These are phyloP conservation scores for Metschnikowia aberdeeniae DNA, from an alignment of 805 yeast genomes.

Conservation along the genomic window DNA sequence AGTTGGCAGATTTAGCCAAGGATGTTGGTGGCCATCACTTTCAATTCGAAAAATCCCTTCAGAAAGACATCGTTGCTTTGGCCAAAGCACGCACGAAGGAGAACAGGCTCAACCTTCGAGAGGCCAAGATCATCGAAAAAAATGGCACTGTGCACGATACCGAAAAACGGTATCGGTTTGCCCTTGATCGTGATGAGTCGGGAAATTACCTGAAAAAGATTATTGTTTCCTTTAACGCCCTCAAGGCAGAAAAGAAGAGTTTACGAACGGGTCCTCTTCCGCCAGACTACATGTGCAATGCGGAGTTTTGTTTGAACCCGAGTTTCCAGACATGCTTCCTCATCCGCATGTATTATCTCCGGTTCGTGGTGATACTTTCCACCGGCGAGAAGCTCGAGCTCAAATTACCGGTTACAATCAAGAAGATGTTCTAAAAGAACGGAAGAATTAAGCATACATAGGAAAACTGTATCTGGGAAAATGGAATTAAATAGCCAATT, in stretches of 20 bases:
- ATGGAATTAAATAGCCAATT: too few relatives aligned
- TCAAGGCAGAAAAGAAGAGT: constrained; percentile 20
- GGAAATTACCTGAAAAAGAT: constrained; percentile 21
- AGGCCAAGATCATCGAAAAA: constrained; percentile 17
- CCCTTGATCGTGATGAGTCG: constrained; percentile 10
- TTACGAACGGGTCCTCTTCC: constrained; percentile 6
- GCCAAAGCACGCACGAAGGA: constrained; percentile 29
- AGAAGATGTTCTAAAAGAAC: neutral
- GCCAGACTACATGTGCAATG: constrained; percentile 13
- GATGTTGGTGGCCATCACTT: constrained; percentile 23
- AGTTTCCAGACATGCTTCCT: constrained; percentile 36
- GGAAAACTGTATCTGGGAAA: too few relatives aligned
- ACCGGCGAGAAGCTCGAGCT: constrained; percentile 21
- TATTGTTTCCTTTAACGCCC: constrained; percentile 24
- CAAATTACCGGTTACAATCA: constrained; percentile 23
- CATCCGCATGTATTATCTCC: constrained; percentile 34
- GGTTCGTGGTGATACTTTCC: constrained; percentile 18
- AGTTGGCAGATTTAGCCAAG: constrained; percentile 23
- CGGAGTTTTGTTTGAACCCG: constrained; percentile 33
- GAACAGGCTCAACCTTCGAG: constrained; percentile 24
- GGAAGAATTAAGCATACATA: too few relatives aligned
- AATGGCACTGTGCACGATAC: constrained; percentile 18
- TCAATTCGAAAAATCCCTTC: constrained; percentile 25
- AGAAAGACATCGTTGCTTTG: constrained; percentile 29
- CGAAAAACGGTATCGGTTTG: constrained; percentile 1